phyloP scores from a whole-genome alignment of 257 asterid genomes.

The Gardenia jasminoides region DNA sequence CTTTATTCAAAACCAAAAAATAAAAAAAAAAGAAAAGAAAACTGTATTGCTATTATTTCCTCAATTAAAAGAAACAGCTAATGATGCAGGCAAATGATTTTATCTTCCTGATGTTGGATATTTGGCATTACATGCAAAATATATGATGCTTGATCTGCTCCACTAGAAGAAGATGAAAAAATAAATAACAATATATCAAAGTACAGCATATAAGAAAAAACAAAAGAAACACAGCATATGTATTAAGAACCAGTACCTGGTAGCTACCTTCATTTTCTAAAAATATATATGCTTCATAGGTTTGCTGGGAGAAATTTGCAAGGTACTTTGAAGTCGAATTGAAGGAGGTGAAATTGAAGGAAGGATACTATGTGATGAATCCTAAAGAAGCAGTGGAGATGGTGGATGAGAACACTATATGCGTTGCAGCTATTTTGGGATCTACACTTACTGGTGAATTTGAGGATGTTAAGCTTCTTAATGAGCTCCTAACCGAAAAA shows the following conservation, averaged over 20 bases:
- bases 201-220: no score
- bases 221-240: no score
- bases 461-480: slow-evolving; percentile 75
- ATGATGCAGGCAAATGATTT: not conserved
- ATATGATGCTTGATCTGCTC: not conserved
- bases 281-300: slow-evolving; percentile 27
- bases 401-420: slow-evolving; percentile 78
- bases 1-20: no score
- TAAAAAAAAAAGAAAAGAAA: no score
- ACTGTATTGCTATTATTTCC: not conserved
- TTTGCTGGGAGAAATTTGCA: slow-evolving; percentile 83
- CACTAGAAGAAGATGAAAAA: not conserved
- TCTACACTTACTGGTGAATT: slow-evolving; percentile 76
- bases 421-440: slow-evolving; percentile 77
- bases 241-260: not conserved
- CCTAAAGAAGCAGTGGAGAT: slow-evolving; percentile 63
- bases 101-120: not conserved
- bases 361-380: slow-evolving; percentile 71
- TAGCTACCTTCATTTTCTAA: not conserved
- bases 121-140: not conserved
- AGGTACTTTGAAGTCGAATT: slow-evolving; percentile 77
- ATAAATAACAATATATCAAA: no score
- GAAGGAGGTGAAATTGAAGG: slow-evolving; percentile 66
- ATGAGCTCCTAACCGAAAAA: slow-evolving; percentile 52
- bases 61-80: not conserved